Evolutionary conservation across 2,329 filamentous ascomycete species (phyloP).

Genomic region (Capronia coronata): DNA sequence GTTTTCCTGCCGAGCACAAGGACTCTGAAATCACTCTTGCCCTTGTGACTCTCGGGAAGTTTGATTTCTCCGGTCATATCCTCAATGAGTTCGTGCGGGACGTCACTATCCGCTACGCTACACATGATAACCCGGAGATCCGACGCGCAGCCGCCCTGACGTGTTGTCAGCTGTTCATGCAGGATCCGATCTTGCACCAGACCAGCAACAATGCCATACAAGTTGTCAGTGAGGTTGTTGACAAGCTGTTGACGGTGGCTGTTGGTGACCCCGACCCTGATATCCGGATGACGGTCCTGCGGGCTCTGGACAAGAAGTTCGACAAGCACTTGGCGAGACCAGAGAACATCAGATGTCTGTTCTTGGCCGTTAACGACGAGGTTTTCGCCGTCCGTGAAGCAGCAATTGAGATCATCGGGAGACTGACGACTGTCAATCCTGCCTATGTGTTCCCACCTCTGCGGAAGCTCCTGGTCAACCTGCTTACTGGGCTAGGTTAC

Average conservation of each 20-base stretch:
- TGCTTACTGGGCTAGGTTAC: constrained; percentile 93
- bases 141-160: constrained; percentile 91
- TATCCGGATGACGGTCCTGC: constrained; percentile 81
- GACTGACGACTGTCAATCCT: constrained; percentile 82
- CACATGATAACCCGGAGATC: constrained; percentile 89
- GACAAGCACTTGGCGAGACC: constrained; percentile 95
- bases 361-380: constrained; percentile 93
- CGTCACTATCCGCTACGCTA: constrained; percentile 95
- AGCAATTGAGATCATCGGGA: constrained; percentile 91
- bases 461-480: constrained; percentile 89
- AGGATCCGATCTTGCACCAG: constrained; percentile 95
- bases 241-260: constrained; percentile 89
- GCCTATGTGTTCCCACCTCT: constrained; percentile 96
- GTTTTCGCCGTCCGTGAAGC: constrained; percentile 88
- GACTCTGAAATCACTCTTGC: constrained; percentile 88
- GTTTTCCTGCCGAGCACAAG: constrained; percentile 67
- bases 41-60: constrained; percentile 91
- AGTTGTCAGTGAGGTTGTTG: constrained; percentile 95
- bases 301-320: constrained; percentile 85
- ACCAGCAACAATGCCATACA: constrained; percentile 95
- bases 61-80: constrained; percentile 85
- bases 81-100: constrained; percentile 98
- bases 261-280: constrained; percentile 85
- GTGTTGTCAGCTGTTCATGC: constrained; percentile 94
- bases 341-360: constrained; percentile 91